Conservation (phyloP, 345 rosid species). For the Turritis glabra region DNA sequence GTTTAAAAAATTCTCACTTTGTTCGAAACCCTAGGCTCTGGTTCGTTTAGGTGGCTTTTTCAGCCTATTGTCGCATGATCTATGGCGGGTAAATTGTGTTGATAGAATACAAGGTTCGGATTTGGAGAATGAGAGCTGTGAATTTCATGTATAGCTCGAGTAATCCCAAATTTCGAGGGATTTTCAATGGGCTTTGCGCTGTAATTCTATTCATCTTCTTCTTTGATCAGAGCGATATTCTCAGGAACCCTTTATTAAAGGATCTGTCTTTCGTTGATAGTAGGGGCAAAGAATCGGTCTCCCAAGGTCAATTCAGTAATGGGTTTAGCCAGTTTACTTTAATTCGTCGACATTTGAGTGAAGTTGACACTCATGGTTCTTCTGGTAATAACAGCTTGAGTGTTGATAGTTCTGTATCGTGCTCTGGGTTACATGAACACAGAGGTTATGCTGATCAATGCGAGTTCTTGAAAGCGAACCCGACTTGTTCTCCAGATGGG, state of each 20-base stretch:
- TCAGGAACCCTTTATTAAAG: slow-evolving; percentile 39
- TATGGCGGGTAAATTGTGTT: not conserved
- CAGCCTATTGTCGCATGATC: not conserved
- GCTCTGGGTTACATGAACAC: slow-evolving; percentile 52
- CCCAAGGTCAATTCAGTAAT: slow-evolving; percentile 18
- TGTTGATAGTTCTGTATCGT: slow-evolving; percentile 36
- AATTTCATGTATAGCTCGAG: slow-evolving; percentile 35
- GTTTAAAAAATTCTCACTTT: slow-evolving; percentile 14
- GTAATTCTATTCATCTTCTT: slow-evolving; percentile 40
- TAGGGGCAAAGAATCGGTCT: slow-evolving; percentile 2
- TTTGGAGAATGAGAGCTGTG: slow-evolving; percentile 35
- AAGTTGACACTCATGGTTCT: slow-evolving; percentile 17
- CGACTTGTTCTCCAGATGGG: slow-evolving; percentile 65
- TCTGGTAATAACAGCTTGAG: slow-evolving; percentile 35
- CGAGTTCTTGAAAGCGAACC: slow-evolving; percentile 54
- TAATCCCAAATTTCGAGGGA: slow-evolving; percentile 43
- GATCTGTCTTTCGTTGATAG: slow-evolving; percentile 26
- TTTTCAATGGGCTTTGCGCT: slow-evolving; percentile 48
- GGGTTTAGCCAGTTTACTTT: slow-evolving; percentile 35
- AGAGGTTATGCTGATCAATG: slow-evolving; percentile 58
- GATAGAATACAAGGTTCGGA: not conserved
- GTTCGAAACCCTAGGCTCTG: not conserved
- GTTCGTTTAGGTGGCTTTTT: not conserved
- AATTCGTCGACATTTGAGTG: slow-evolving; percentile 40
- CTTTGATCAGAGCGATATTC: slow-evolving; percentile 31